Conservation (phyloP, 2,329 filamentous ascomycete genomes). For the Xylaria sp. region DNA sequence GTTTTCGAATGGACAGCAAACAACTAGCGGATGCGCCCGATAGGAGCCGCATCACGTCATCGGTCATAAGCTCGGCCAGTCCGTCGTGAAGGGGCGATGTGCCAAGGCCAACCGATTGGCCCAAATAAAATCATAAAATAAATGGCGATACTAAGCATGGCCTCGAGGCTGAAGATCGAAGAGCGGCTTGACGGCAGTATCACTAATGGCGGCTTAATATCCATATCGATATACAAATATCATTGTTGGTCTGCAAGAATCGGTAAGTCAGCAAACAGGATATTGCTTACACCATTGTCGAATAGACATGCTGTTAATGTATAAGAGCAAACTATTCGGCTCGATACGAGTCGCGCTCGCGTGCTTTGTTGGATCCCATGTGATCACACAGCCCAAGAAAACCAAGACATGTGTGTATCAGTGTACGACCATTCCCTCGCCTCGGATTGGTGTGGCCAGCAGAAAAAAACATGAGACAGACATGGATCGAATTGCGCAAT, state of each 20-base stretch:
- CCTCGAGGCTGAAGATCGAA: constrained; percentile 47
- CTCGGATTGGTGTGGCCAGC: constrained; percentile 44
- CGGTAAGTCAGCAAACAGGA: too few relatives aligned
- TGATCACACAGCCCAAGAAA: constrained; percentile 38
- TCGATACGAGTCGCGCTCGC: background rate
- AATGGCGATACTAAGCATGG: constrained; percentile 52
- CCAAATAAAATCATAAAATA: constrained; percentile 50
- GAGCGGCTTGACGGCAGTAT: constrained; percentile 50
- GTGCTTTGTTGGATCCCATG: constrained; percentile 3
- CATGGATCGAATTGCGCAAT: constrained; percentile 10
- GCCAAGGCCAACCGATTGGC: constrained; percentile 52
- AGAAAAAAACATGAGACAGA: constrained; percentile 7
- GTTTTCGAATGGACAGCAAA: constrained; percentile 53
- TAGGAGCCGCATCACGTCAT: constrained; percentile 56
- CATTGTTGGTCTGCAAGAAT: too few relatives aligned
- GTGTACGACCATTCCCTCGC: background rate
- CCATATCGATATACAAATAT: too few relatives aligned
- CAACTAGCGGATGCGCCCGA: constrained; percentile 48
- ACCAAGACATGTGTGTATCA: background rate
- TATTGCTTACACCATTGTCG: too few relatives aligned
- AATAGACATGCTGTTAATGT: too few relatives aligned
- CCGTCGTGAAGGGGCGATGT: constrained; percentile 52
- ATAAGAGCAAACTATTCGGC: too few relatives aligned
- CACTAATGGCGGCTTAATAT: too few relatives aligned
- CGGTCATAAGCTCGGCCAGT: constrained; percentile 52